phyloP scores from a whole-genome alignment of 495 filamentous ascomycete species.

The Mycothermus thermophilus region DNA sequence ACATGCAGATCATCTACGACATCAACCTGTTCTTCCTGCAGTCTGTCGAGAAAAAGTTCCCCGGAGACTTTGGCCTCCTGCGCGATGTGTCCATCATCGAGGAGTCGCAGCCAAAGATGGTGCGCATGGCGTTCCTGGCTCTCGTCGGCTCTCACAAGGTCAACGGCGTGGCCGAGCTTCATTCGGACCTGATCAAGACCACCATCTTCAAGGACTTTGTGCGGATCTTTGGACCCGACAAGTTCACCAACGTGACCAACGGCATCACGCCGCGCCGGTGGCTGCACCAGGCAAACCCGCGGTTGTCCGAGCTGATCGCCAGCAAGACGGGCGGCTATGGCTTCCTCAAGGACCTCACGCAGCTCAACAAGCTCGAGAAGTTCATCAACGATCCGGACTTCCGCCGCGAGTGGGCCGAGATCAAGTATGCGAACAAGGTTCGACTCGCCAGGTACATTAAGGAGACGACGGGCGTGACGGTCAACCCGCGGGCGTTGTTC shows the following conservation, averaged over 20 bases:
- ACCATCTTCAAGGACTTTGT: conserved; percentile 99
- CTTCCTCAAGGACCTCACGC: conserved; percentile 78
- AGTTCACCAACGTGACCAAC: conserved; percentile 97
- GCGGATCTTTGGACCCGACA: conserved; percentile 80
- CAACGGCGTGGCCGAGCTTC: conserved; percentile 93
- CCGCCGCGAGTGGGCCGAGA: conserved; percentile 80
- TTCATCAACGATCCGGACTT: conserved; percentile 76
- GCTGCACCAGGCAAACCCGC: conserved; percentile 95
- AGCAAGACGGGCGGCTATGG: conserved; percentile 70
- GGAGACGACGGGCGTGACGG: conserved; percentile 55
- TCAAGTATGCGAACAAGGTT: conserved; percentile 59
- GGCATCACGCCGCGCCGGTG: conserved; percentile 90
- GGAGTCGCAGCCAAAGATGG: conserved; percentile 93
- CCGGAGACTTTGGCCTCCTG: conserved; percentile 75
- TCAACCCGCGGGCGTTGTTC: conserved; percentile 81
- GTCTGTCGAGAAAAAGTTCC: conserved; percentile 74
- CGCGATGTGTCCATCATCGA: conserved; percentile 86
- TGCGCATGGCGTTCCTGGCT: conserved; percentile 90
- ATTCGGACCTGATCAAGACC: conserved; percentile 91
- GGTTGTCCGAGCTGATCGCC: conserved; percentile 80
- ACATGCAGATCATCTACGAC: conserved; percentile 96
- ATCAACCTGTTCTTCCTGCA: conserved; percentile 94
- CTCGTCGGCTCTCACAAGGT: conserved; percentile 98
- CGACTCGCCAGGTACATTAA: conserved; percentile 85
- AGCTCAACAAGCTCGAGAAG: conserved; percentile 67